Percentiles rank a stretch among this genome's conserved stretches.
phyloP scores from a whole-genome alignment of 179 eudicot genomes.

The Gypsophila paniculata region DNA sequence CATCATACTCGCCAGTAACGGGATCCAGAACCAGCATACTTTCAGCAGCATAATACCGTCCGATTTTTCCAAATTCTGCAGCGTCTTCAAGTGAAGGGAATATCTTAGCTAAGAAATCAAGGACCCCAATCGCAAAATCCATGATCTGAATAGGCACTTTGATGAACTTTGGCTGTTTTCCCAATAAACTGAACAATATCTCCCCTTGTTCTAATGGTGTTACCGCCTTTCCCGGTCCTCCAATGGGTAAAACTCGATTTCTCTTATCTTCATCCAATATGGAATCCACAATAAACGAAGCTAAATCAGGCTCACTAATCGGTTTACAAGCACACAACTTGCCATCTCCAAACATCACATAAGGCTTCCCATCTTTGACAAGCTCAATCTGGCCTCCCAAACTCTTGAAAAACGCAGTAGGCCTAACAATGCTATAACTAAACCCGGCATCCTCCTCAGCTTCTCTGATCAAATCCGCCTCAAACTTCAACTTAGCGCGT shows the following conservation, averaged over 20 bases:
- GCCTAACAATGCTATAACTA: constrained; percentile 86
- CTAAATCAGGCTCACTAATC: constrained; percentile 82
- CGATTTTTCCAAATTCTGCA: constrained; percentile 90
- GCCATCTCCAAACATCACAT: constrained; percentile 98
- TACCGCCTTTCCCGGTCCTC: constrained; percentile 88
- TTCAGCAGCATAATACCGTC: constrained; percentile 92
- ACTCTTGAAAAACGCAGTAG: constrained; percentile 92
- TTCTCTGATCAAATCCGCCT: constrained; percentile 70
- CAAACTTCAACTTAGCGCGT: constrained; percentile 81
- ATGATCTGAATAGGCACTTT: constrained; percentile 81
- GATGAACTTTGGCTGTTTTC: constrained; percentile 72
- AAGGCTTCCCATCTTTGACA: constrained; percentile 87
- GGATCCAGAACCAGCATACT: constrained; percentile 87
- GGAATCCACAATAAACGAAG: constrained; percentile 73
- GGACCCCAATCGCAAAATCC: constrained; percentile 80
- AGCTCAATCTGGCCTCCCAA: constrained; percentile 92
- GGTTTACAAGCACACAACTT: constrained; percentile 92
- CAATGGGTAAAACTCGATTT: constrained; percentile 69
- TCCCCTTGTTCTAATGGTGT: constrained; percentile 95
- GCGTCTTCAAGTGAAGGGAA: constrained; percentile 78
- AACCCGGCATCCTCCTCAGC: constrained; percentile 47
- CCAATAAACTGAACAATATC: constrained; percentile 59
- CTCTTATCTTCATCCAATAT: constrained; percentile 58
- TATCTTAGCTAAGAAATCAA: constrained; percentile 70
- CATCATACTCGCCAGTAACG: constrained; percentile 68